Conservation (phyloP, 345 rosid species). For the Citrus trifoliata region DNA sequence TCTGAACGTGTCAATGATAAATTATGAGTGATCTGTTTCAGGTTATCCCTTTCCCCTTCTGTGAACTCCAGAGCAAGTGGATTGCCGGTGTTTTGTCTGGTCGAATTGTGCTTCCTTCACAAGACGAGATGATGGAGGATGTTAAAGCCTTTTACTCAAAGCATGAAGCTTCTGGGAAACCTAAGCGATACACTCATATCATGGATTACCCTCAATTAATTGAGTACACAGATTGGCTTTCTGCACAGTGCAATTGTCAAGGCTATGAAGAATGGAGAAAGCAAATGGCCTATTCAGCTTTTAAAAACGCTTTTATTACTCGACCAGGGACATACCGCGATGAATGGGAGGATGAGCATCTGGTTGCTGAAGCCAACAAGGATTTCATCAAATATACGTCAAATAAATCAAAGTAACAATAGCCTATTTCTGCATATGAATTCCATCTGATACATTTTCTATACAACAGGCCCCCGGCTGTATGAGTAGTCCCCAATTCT, state of each 20-base stretch:
- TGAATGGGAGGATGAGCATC: slow-evolving; percentile 57
- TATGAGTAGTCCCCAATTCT: neutral
- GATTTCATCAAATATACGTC: slow-evolving; percentile 28
- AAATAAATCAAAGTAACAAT: neutral
- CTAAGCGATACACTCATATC: slow-evolving; percentile 62
- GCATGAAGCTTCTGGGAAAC: slow-evolving; percentile 58
- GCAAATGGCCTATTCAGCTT: slow-evolving; percentile 24
- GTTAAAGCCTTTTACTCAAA: slow-evolving; percentile 41
- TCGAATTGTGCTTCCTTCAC: slow-evolving; percentile 55
- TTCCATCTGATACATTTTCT: neutral
- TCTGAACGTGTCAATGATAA: neutral
- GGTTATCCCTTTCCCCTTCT: slow-evolving; percentile 58
- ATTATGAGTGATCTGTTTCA: slow-evolving; percentile 10
- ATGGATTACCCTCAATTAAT: slow-evolving; percentile 19
- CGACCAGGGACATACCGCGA: slow-evolving; percentile 48
- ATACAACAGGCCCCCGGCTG: neutral
- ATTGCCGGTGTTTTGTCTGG: slow-evolving; percentile 74
- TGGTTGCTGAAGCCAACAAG: slow-evolving; percentile 42
- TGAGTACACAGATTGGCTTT: neutral
- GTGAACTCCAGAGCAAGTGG: slow-evolving; percentile 86
- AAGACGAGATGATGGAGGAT: slow-evolving; percentile 65
- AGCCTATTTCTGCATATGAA: neutral
- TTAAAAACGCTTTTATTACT: neutral
- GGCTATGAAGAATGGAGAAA: slow-evolving; percentile 44
- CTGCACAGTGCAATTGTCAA: neutral